These are phyloP conservation scores for Gaultheria prostrata DNA, from an alignment of 148 eudicot genomes.

Conservation along the genomic window DNA sequence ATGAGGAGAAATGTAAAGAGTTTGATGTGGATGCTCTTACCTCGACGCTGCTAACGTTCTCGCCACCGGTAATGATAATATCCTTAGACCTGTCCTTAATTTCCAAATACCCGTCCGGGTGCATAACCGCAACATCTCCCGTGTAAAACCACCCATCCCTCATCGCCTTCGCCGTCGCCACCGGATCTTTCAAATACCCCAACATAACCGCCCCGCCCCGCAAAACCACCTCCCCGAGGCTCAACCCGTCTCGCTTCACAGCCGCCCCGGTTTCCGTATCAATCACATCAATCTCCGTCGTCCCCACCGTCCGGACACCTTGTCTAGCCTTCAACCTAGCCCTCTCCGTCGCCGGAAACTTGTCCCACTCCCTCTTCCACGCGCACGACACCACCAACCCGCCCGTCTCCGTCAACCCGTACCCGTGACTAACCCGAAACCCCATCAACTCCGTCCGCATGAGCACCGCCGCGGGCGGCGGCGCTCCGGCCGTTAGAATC, in stretches of 20 bases:
- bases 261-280: constrained; percentile 43
- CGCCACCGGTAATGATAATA: constrained; percentile 55
- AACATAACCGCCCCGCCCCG: constrained; percentile 56
- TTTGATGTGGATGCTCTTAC: too few species aligned
- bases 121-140: constrained; percentile 71
- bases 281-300: constrained; percentile 45
- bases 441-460: constrained; percentile 38
- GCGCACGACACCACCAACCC: constrained; percentile 40
- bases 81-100: constrained; percentile 68
- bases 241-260: constrained; percentile 42
- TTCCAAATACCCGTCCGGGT: constrained; percentile 65
- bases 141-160: constrained; percentile 68
- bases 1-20: not conserved
- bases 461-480: constrained; percentile 43
- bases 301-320: constrained; percentile 48
- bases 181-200: constrained; percentile 57
- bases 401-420: constrained; percentile 41
- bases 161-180: constrained; percentile 39
- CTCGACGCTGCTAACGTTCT: constrained; percentile 68
- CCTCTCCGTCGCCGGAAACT: constrained; percentile 31
- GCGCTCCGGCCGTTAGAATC: constrained; percentile 43
- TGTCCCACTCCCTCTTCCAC: constrained; percentile 43
- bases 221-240: constrained; percentile 53
- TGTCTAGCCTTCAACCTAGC: constrained; percentile 51
- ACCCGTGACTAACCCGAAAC: constrained; percentile 39